These are phyloP conservation scores for Sordariomycetes sp. DNA, from an alignment of 2,329 filamentous ascomycete species.

Conservation along the genomic window DNA sequence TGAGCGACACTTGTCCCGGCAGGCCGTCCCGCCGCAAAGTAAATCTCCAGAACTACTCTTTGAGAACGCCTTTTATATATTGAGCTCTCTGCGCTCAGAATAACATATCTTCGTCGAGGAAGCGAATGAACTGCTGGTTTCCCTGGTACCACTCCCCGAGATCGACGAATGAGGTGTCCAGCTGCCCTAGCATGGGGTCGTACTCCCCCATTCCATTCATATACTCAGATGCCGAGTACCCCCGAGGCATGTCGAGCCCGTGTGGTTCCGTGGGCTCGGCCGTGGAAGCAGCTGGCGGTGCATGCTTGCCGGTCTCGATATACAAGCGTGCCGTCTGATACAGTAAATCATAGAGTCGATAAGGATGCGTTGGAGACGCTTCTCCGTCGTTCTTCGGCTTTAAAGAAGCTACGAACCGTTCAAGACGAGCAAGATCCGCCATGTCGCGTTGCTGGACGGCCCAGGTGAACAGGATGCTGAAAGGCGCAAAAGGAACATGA, in stretches of 20 bases:
- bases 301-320: too few species aligned
- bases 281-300: not conserved
- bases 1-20: too few species aligned
- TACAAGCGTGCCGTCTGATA: conserved; percentile 19
- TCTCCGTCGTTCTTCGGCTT: too few species aligned
- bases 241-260: too few species aligned
- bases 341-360: conserved; percentile 21
- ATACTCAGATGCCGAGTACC: not conserved
- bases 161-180: not conserved
- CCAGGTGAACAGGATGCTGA: conserved; percentile 24
- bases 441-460: conserved; percentile 11
- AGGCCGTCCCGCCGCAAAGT: too few species aligned
- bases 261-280: not conserved
- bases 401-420: conserved; percentile 21
- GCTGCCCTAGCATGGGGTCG: too few species aligned
- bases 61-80: too few species aligned
- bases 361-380: conserved; percentile 2
- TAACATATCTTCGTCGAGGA: conserved; percentile 6
- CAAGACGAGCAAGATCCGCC: conserved; percentile 9
- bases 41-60: too few species aligned
- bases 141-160: conserved; percentile 14
- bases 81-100: too few species aligned
- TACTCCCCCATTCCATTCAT: not conserved
- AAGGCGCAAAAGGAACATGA: conserved; percentile 25
- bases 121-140: conserved; percentile 15